Evolutionary conservation across 2,329 filamentous ascomycete species (phyloP).

Genomic region (Diaporthe destruens): DNA sequence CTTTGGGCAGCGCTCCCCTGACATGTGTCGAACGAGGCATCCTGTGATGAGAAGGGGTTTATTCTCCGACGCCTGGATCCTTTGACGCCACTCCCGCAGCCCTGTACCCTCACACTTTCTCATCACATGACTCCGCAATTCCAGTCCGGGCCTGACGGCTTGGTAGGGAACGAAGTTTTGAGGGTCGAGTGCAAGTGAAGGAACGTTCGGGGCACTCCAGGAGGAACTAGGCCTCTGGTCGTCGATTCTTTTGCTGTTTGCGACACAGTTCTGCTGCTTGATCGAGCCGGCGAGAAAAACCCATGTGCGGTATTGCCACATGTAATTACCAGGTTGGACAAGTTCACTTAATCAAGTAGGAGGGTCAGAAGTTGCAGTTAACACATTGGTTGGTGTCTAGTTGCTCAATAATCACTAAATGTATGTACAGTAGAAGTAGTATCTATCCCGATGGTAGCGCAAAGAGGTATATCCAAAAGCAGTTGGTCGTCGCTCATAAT

Average conservation of each 20-base stretch:
- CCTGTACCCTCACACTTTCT: not conserved
- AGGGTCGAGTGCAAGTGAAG: not conserved
- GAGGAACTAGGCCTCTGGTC: not conserved
- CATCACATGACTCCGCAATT: not conserved
- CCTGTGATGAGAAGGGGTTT: not conserved
- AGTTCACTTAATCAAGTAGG: not conserved
- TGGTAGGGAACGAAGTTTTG: not conserved
- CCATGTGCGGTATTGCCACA: not conserved
- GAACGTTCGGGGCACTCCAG: not conserved
- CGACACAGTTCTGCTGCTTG: too few relatives aligned
- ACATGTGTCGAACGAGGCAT: not conserved
- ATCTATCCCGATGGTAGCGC: constrained; percentile 24
- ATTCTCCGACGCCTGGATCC: not conserved
- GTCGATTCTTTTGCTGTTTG: not conserved
- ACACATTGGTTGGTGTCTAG: constrained; percentile 21
- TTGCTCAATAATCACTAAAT: constrained; percentile 26
- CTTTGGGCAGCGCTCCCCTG: not conserved
- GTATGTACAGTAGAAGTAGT: constrained; percentile 29
- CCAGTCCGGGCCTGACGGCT: not conserved
- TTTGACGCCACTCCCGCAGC: not conserved
- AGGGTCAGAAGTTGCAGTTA: not conserved
- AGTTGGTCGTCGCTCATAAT: constrained; percentile 38
- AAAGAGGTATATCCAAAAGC: constrained; percentile 18
- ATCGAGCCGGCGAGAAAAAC: too few relatives aligned
- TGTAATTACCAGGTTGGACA: too few relatives aligned